Base-by-base conservation (phyloP, 116 monocot genomes). In the Dioscorea cayenensis region DNA sequence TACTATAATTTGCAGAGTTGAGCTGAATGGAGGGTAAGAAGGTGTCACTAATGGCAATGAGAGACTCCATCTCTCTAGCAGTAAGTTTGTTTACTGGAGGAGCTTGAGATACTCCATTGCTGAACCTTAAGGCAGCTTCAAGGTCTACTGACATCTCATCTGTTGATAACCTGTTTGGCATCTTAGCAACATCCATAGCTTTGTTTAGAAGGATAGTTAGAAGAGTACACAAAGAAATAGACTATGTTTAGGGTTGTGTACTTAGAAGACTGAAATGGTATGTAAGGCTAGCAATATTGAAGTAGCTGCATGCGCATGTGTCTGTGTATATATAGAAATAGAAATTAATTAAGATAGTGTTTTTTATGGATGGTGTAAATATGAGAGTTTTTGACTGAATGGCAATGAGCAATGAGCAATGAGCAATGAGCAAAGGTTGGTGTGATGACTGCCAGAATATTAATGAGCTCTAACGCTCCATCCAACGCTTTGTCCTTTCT, bases 21-120 rank as follows among this genome's bases (percentile, higher is more conserved):
- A 65, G 66, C 14, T 66, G 60, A 37, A 75, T 59, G 65, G 71
- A 75, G 0, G 75, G 75, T 11, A 80, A 55, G 18, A 80, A 36
- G 64, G 74, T 66, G 66, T 75, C 80, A 29, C 75, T 60, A 18
- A 73, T 43, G 28, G 80, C 68, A 18, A 66, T 21, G 35, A 75
- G 27, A 14, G 83, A 66, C 2, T 83, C 77, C 71, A 84, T 70
- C 59, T 80, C 71, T 35, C 71, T 29, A 12, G 60, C 35, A 2
- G 80, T 36, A 48, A 77, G 51, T 11, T 62, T 1, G 28, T 37
- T 70, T 28, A 9, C 49, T 14, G 16, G 27, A 14, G 36, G 59
- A 10, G 65, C 16, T 50, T 21, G 51, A 14, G 17, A 48, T 5
- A 67, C 38, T 27, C 67, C 17, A 23, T 20, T 0, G 36, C 36